These are phyloP conservation scores for Cladophialophora carrionii DNA, from an alignment of 2,329 filamentous ascomycete genomes.

Conservation along the genomic window DNA sequence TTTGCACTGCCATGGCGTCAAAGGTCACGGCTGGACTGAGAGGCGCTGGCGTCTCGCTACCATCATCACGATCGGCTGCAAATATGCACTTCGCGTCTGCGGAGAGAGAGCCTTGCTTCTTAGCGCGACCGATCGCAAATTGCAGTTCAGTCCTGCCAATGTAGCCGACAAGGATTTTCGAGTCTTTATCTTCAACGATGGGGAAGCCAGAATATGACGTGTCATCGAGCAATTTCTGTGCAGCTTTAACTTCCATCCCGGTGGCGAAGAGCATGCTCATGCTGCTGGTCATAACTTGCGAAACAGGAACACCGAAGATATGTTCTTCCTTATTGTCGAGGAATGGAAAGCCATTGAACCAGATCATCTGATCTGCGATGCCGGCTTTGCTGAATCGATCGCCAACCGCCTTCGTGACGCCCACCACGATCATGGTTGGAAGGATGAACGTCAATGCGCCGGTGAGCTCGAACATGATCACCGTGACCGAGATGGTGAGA, in stretches of 20 bases:
- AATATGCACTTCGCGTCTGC: slow-evolving; percentile 76
- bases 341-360: slow-evolving; percentile 97
- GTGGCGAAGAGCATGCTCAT: slow-evolving; percentile 69
- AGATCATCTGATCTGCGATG: slow-evolving; percentile 97
- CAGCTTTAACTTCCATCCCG: slow-evolving; percentile 73
- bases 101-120: slow-evolving; percentile 67
- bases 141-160: slow-evolving; percentile 89
- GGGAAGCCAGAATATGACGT: slow-evolving; percentile 92
- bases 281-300: slow-evolving; percentile 82
- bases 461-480: slow-evolving; percentile 99
- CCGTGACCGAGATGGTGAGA: slow-evolving; percentile 91
- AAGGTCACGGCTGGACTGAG: slow-evolving; percentile 56
- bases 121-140: slow-evolving; percentile 83
- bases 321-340: slow-evolving; percentile 97
- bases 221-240: slow-evolving; percentile 75
- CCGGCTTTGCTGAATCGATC: slow-evolving; percentile 93
- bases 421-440: slow-evolving; percentile 98
- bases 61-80: slow-evolving; percentile 53
- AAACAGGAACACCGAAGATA: slow-evolving; percentile 92
- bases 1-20: slow-evolving; percentile 62
- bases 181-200: slow-evolving; percentile 73
- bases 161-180: slow-evolving; percentile 80
- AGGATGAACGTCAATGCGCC: slow-evolving; percentile 97
- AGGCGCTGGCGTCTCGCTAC: slow-evolving; percentile 33
- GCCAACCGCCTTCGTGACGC: slow-evolving; percentile 90